phyloP scores from a whole-genome alignment of 2,329 filamentous ascomycete species.

The Trichoderma sp. region DNA sequence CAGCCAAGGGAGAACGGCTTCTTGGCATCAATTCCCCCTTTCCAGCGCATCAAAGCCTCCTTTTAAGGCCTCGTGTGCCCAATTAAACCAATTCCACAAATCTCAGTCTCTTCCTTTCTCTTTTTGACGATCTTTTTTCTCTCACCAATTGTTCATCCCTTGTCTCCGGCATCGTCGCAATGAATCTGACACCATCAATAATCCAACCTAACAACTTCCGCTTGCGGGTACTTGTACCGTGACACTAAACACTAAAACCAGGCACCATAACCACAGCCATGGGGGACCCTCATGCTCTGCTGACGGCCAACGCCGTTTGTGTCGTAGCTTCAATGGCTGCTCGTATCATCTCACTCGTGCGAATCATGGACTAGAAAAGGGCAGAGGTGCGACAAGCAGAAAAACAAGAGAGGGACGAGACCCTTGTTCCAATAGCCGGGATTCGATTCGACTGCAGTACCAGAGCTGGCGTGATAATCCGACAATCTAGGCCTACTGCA shows the following conservation, averaged over 20 bases:
- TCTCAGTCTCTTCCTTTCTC: not conserved
- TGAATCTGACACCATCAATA: not conserved
- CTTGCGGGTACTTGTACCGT: not conserved
- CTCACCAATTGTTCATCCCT: not conserved
- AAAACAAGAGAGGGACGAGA: not conserved
- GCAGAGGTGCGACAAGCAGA: not conserved
- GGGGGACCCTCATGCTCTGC: not conserved
- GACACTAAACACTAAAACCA: not conserved
- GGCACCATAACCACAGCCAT: not conserved
- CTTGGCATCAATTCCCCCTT: not conserved
- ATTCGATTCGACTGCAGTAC: not conserved
- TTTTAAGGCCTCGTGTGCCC: not conserved
- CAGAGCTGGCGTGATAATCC: not conserved
- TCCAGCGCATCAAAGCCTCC: not conserved
- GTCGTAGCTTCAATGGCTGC: not conserved
- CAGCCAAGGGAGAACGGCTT: not conserved
- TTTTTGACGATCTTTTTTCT: not conserved
- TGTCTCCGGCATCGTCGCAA: not conserved
- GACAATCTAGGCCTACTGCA: not conserved
- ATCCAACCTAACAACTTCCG: not conserved
- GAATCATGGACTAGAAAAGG: not conserved
- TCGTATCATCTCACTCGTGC: not conserved
- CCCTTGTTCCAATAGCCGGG: not conserved
- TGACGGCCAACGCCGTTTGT: not conserved
- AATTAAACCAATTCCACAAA: not conserved